Evolutionary conservation across 139 green algal species (phyloP), one percentile per base, ranked within the genome.

Genomic region (Gonium pectorale): DNA sequence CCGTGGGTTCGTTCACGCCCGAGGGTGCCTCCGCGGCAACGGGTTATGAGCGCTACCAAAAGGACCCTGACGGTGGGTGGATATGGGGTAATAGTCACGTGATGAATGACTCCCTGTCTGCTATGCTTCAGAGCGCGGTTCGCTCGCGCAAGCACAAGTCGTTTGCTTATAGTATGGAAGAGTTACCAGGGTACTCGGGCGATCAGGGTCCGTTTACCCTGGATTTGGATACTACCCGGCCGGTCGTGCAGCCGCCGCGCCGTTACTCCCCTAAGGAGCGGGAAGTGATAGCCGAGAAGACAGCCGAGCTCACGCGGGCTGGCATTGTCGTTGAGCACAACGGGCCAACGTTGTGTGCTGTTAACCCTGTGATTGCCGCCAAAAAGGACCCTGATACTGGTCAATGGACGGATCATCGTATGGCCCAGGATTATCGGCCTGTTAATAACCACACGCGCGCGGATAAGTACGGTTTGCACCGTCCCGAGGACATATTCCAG

Each of bases 51-150:
- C 37, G 66, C 19, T 72, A 52, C 22, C 2, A 15, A 2, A 72
- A 72, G 66, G 66, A 72, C 38, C 3, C 66, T 35, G 66, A 72
- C 19, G 66, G 66, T 21, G 66, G 66, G 21, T 72, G 66, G 66
- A 51, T 72, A 2, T 72, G 66, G 66, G 66, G 66, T 21, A 51
- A 72, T n/a, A 52, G 38, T 17, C 4, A 4, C 27, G 1, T 4
- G 17, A 29, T 72, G 19, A 19, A 4, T 24, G 5, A 17, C 37
- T 17, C 17, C 2, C 8, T 6, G 3, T 21, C 7, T 17, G 66
- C 15, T 4, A 17, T 21, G 2, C 38, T 72, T 4, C 9, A 72
- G 38, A 4, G 33, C 3, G 66, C 21, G 17, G 66, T 72, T 4
- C 37, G 66, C 3, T 6, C 7, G 22, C 66, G 66, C 38, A 72